A percentile compares a stretch with the other conserved stretches of the same genome.
Conservation (phyloP, 2,329 filamentous ascomycete species). For the Fusarium goolgardi region DNA sequence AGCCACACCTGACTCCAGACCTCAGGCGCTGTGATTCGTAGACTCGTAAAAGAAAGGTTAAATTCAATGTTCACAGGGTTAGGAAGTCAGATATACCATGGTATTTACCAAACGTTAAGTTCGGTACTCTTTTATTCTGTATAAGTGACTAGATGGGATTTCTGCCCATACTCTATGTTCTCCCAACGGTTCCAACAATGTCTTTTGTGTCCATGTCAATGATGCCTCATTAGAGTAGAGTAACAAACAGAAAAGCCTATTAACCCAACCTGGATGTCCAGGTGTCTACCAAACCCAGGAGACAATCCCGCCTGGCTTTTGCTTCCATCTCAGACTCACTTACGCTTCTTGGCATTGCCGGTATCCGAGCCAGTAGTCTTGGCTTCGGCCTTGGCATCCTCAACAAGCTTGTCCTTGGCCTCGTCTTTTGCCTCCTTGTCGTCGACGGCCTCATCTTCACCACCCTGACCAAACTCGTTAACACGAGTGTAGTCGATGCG, state of each 20-base stretch:
- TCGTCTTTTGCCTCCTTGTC: conserved; percentile 64
- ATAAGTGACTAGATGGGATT: not conserved
- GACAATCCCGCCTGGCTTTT: not conserved
- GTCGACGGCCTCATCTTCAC: conserved; percentile 88
- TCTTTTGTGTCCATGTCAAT: not conserved
- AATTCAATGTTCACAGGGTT: conserved; percentile 2
- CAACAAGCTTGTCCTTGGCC: conserved; percentile 54
- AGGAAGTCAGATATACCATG: not conserved
- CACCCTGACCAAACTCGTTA: conserved; percentile 98
- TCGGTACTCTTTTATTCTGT: not conserved
- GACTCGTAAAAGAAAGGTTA: conserved; percentile 4
- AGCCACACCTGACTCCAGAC: not conserved
- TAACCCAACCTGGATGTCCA: not conserved
- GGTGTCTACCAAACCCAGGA: not conserved
- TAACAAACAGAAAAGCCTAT: not conserved
- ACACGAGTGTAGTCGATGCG: conserved; percentile 90
- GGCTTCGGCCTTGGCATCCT: conserved; percentile 52
- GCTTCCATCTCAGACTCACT: conserved; percentile 42
- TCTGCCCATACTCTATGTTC: not conserved
- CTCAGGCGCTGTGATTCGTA: not conserved
- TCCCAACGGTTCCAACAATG: not conserved
- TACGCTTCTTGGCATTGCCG: conserved; percentile 59
- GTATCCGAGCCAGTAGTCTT: conserved; percentile 64
- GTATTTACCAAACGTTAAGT: not conserved
- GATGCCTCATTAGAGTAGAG: not conserved